Evolutionary conservation across 2,329 filamentous ascomycete genomes (phyloP).

Genomic region (Colletotrichum sp.): DNA sequence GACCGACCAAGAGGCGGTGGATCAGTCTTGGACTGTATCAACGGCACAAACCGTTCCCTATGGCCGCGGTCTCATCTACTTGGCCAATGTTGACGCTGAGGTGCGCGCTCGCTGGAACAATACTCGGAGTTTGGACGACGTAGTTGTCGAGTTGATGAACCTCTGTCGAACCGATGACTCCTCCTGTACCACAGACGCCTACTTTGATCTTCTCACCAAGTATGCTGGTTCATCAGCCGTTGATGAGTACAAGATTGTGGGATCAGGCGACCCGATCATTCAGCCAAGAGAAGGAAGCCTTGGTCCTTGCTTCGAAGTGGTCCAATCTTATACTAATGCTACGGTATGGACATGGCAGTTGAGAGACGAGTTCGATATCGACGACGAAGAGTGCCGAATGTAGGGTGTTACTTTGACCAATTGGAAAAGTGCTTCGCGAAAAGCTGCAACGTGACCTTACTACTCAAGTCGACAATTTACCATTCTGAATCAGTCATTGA

Average conservation of each 20-base stretch:
- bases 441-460: background rate
- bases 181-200: background rate
- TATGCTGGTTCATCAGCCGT: background rate
- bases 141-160: background rate
- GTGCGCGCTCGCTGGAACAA: background rate
- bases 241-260: background rate
- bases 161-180: background rate
- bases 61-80: background rate
- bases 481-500: background rate
- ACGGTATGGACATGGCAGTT: background rate
- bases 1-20: background rate
- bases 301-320: background rate
- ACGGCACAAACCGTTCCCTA: background rate
- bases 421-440: background rate
- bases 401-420: background rate
- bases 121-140: background rate
- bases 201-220: background rate
- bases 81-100: background rate
- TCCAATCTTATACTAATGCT: background rate
- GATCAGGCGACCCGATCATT: background rate
- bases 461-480: background rate
- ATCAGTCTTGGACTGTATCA: background rate
- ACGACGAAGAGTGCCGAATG: background rate
- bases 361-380: background rate
- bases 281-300: background rate